phyloP scores from a whole-genome alignment of 2,329 filamentous ascomycete genomes.

The Colletotrichum costaricense region DNA sequence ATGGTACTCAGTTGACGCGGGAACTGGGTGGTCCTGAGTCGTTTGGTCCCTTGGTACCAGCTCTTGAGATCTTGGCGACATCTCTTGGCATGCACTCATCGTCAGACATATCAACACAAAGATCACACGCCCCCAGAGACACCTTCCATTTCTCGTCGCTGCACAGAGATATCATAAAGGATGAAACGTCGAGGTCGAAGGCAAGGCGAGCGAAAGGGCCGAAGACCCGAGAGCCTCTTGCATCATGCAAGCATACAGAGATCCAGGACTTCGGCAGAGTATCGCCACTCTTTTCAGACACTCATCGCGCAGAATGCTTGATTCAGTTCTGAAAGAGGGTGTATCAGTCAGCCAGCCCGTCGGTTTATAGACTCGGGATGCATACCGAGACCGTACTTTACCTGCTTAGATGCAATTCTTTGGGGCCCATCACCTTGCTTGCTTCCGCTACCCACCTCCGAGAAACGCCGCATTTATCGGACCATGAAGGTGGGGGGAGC shows the following conservation, averaged over 20 bases:
- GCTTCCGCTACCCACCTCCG: background rate
- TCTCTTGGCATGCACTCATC: no score
- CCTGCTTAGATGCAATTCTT: background rate
- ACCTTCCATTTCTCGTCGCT: no score
- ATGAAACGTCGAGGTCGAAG: no score
- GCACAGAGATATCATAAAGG: no score
- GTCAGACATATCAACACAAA: no score
- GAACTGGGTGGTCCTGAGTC: background rate
- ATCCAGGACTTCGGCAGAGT: background rate
- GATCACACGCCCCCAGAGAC: no score
- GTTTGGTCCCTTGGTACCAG: no score
- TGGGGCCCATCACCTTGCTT: background rate
- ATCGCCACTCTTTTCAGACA: background rate
- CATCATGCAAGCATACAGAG: background rate
- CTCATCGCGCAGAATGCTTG: background rate
- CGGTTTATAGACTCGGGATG: background rate
- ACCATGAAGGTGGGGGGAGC: conserved; percentile 7
- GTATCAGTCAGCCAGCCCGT: background rate
- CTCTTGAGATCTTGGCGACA: no score
- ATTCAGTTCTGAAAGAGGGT: no score
- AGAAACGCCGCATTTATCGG: background rate
- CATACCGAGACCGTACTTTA: background rate
- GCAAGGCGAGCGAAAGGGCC: no score
- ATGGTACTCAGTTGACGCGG: background rate
- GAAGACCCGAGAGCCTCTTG: background rate